These are phyloP conservation scores for Flaveria bidentis DNA, from an alignment of 129 eudicot species.

Conservation along the genomic window DNA sequence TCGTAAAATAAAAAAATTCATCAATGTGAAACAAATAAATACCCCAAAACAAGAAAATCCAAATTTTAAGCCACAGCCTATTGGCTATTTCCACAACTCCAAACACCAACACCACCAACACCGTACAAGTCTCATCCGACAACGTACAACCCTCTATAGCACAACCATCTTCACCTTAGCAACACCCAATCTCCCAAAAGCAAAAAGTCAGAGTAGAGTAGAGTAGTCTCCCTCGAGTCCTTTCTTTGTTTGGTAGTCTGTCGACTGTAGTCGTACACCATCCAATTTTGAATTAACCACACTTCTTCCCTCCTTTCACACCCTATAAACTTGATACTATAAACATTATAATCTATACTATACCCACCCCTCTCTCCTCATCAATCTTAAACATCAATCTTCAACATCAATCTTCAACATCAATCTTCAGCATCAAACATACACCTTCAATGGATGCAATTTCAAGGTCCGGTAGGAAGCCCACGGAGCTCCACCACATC, in stretches of 20 bases:
- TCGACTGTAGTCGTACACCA: neutral
- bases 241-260: conserved; percentile 19
- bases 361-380: conserved; percentile 23
- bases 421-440: too few species aligned
- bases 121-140: neutral
- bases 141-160: neutral
- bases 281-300: conserved; percentile 29
- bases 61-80: neutral
- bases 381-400: too few species aligned
- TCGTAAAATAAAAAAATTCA: too few species aligned
- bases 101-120: neutral
- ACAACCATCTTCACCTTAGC: neutral
- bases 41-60: neutral
- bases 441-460: conserved; percentile 14
- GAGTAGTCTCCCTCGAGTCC: neutral
- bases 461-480: conserved; percentile 30
- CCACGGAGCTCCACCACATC: conserved; percentile 41
- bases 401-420: too few species aligned
- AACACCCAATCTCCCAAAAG: too few species aligned
- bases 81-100: neutral
- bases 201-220: neutral
- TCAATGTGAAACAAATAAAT: too few species aligned
- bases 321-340: neutral
- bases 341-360: neutral
- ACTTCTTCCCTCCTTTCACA: conserved; percentile 39